Conservation (phyloP, 2,329 filamentous ascomycete genomes). For the Aspergillus chevalieri region DNA sequence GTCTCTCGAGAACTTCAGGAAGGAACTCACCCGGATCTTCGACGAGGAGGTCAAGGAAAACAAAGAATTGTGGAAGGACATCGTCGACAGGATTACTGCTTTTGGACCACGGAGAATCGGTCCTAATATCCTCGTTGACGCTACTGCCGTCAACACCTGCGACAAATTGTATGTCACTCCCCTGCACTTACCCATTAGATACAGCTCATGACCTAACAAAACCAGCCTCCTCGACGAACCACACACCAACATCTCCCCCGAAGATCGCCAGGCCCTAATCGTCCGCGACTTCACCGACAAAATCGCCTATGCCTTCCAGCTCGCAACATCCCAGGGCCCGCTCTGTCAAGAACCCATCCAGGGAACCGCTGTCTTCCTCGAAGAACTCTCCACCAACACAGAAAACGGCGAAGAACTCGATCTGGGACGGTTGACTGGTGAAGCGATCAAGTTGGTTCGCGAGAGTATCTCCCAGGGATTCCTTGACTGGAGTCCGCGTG, state of each 20-base stretch:
- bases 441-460: constrained; percentile 84
- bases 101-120: constrained; percentile 83
- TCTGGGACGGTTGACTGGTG: constrained; percentile 77
- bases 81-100: constrained; percentile 74
- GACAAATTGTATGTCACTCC: constrained; percentile 58
- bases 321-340: constrained; percentile 80
- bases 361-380: constrained; percentile 84
- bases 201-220: background rate
- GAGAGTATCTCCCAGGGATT: constrained; percentile 79
- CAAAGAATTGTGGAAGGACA: constrained; percentile 68
- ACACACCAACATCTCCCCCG: constrained; percentile 18
- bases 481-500: constrained; percentile 90
- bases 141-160: constrained; percentile 65
- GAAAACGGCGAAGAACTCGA: constrained; percentile 49
- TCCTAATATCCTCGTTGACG: constrained; percentile 83
- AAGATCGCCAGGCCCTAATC: constrained; percentile 22
- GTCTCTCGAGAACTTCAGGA: constrained; percentile 69
- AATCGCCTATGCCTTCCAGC: constrained; percentile 87
- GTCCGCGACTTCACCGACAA: constrained; percentile 78
- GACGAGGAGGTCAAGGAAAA: constrained; percentile 65
- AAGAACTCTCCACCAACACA: constrained; percentile 63
- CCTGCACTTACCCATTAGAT: background rate
- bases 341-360: constrained; percentile 90
- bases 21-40: constrained; percentile 60
- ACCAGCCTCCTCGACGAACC: constrained; percentile 34